phyloP scores from a whole-genome alignment of 768 basidiomycete species.

The Leccinum boreale region DNA sequence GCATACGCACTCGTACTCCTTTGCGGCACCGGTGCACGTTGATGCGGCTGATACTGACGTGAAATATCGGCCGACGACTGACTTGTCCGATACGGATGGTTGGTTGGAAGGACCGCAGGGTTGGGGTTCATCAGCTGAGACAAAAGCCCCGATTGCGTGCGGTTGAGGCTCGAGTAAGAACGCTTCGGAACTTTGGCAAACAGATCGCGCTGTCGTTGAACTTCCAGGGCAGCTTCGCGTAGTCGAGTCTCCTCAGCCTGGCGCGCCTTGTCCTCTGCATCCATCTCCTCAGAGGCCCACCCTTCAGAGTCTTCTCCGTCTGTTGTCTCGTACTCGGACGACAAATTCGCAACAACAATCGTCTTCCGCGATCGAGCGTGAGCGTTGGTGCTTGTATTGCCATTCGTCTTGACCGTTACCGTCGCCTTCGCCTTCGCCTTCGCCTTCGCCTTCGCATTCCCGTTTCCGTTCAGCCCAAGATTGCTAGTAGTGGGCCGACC shows the following conservation, averaged over 20 bases:
- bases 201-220: constrained; percentile 63
- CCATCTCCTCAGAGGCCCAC: constrained; percentile 61
- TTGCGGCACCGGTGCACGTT: constrained; percentile 23
- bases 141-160: constrained; percentile 54
- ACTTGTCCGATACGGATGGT: constrained; percentile 56
- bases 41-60: constrained; percentile 22
- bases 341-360: constrained; percentile 46
- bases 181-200: constrained; percentile 64
- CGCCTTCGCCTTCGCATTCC: constrained; percentile 14
- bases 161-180: constrained; percentile 60
- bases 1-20: constrained; percentile 29
- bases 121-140: constrained; percentile 73
- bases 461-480: constrained; percentile 15
- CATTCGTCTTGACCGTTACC: constrained; percentile 2
- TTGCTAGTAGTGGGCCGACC: constrained; percentile 2
- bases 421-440: constrained; percentile 10
- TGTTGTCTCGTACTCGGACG: constrained; percentile 48
- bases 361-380: constrained; percentile 35
- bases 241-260: constrained; percentile 33
- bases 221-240: constrained; percentile 59
- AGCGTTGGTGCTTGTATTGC: constrained; percentile 18
- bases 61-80: constrained; percentile 48
- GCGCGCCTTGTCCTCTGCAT: constrained; percentile 32
- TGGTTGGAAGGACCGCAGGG: constrained; percentile 53
- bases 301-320: constrained; percentile 55